phyloP scores from a whole-genome alignment of 202 grass and related monocot species.

The Eragrostis tef region DNA sequence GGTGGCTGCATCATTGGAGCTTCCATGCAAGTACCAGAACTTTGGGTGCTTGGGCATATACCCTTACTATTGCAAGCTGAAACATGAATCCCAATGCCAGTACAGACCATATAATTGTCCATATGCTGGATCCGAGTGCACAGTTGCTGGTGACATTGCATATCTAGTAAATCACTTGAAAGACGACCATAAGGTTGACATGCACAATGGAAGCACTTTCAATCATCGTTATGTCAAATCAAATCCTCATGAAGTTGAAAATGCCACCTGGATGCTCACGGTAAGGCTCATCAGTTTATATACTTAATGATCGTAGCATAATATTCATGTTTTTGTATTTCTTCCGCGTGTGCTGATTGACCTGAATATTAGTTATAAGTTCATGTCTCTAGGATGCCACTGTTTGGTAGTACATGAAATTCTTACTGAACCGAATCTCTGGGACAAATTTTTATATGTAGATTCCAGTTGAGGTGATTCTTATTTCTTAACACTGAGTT shows the following conservation, averaged over 20 bases:
- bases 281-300: constrained; percentile 48
- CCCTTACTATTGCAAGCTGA: constrained; percentile 96
- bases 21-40: constrained; percentile 96
- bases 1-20: constrained; percentile 83
- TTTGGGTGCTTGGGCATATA: constrained; percentile 89
- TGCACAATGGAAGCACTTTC: constrained; percentile 95
- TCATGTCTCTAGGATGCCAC: neutral
- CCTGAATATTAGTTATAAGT: neutral
- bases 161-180: constrained; percentile 90
- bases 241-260: constrained; percentile 96
- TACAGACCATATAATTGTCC: constrained; percentile 89
- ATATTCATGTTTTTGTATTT: neutral
- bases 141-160: constrained; percentile 78
- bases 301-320: neutral
- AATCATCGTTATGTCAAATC: constrained; percentile 97
- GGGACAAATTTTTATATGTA: neutral
- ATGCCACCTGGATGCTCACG: constrained; percentile 99
- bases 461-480: neutral
- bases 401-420: neutral
- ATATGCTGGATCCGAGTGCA: constrained; percentile 97
- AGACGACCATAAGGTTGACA: constrained; percentile 99
- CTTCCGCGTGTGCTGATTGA: neutral
- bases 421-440: neutral
- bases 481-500: neutral
- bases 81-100: constrained; percentile 90